Base-by-base conservation (phyloP, 2,329 filamentous ascomycete species). In the Domatiomyces catenatus region DNA sequence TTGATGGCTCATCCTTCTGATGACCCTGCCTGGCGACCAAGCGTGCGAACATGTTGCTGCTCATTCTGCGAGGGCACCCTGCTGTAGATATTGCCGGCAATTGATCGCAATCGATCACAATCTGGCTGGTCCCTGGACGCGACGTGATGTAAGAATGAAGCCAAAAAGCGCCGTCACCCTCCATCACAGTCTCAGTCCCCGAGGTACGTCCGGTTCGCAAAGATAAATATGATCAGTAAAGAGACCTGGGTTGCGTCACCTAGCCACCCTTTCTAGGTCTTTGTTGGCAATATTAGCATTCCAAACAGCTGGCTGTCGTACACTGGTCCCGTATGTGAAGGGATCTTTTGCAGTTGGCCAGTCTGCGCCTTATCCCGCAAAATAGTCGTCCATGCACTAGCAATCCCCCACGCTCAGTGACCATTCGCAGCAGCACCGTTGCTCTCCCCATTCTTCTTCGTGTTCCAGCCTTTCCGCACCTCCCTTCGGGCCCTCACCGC, bases 401-500 rank as follows among this genome's bases (percentile, higher is more conserved):
- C 32, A 5, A 15, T 15, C 32, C 32, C 10, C 32, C 15, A 39
- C 12, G 32, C 32, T 39, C 32, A 39, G 15, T 39, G 32, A 39
- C 32, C 32, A 39, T 39, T 39, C 10, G 28, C 28, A 36, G 32
- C 32, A 39, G 15, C 28, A 32, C 57, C 58, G 48, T 60, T 60
- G 24, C 48, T 54, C 50, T 52, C 51, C 48, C 61, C 50, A 48
- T 56, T 57, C n/a, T 48, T 44, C 48, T 63, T 61, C 43, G 62
- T 56, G 18, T 60, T 59, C 17, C 60, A 62, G 44, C 62, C 32
- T 39, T 39, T 39, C 32, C 32, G 32, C 48, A 62, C 56, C 60
- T 79, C 72, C 61, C 92, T 79, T 60, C 90, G 79, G 56, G 79
- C 77, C 48, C 85, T 79, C 48, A 96, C 83, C 36, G 86, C 85